Evolutionary conservation across 805 yeast genomes (phyloP).

Genomic region (Saccharomycopsis sp.): DNA sequence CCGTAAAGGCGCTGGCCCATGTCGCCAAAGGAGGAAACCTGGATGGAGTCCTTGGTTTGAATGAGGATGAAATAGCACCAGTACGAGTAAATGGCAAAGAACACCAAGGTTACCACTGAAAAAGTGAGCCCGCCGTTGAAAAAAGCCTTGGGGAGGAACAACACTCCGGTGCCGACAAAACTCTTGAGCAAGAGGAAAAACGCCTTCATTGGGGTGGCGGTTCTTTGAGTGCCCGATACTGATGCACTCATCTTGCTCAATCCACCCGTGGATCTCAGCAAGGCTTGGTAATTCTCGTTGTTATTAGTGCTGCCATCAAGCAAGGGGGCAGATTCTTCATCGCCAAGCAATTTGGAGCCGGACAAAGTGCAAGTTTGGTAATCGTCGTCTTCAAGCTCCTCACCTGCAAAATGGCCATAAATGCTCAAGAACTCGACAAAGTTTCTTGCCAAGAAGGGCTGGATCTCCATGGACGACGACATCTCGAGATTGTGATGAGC

Average conservation of each 20-base stretch:
- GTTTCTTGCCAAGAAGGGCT: constrained; percentile 53
- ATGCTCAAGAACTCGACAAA: constrained; percentile 69
- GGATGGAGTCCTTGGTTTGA: constrained; percentile 46
- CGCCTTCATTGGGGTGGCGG: constrained; percentile 66
- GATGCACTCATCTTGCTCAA: constrained; percentile 22
- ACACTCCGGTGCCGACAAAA: constrained; percentile 69
- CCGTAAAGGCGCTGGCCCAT: constrained; percentile 62
- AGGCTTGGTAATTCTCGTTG: not conserved
- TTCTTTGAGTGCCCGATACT: constrained; percentile 33
- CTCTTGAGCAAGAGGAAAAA: constrained; percentile 65
- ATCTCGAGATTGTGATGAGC: too few relatives aligned
- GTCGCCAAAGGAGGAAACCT: constrained; percentile 72
- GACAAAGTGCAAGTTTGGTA: constrained; percentile 36
- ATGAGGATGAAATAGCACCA: constrained; percentile 71
- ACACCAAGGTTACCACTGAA: constrained; percentile 40
- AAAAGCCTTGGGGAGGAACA: constrained; percentile 63
- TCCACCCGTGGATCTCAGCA: constrained; percentile 1
- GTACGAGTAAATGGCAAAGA: constrained; percentile 62
- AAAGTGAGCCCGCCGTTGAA: constrained; percentile 64
- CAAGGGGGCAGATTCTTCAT: constrained; percentile 26
- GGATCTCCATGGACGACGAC: constrained; percentile 3
- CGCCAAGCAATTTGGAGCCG: constrained; percentile 25
- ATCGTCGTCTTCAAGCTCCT: constrained; percentile 64
- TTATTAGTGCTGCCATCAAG: constrained; percentile 13
- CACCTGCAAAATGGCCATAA: constrained; percentile 86